These are phyloP conservation scores for Wickerhamomyces alni DNA, from an alignment of 805 yeast species.

Conservation along the genomic window DNA sequence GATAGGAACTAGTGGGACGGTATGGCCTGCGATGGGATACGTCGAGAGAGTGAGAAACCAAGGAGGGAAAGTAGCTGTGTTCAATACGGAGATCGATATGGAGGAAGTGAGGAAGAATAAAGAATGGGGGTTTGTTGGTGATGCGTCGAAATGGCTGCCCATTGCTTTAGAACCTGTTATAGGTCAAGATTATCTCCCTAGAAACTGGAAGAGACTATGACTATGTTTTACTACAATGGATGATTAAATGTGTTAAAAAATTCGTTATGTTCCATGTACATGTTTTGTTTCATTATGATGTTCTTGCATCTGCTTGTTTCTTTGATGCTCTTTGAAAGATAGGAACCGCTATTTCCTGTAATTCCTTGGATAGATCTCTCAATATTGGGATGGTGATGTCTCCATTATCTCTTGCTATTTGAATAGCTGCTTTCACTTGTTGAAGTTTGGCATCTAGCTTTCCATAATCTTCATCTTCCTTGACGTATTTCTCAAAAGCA, in stretches of 20 bases:
- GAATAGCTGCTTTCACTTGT: slow-evolving; percentile 58
- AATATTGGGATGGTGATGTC: slow-evolving; percentile 52
- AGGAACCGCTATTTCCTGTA: slow-evolving; percentile 70
- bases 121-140: slow-evolving; percentile 73
- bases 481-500: slow-evolving; percentile 50
- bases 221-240: not conserved
- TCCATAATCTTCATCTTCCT: slow-evolving; percentile 47
- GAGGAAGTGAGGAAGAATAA: slow-evolving; percentile 35
- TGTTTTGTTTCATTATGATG: not conserved
- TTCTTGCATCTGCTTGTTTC: slow-evolving; percentile 10
- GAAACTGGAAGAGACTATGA: slow-evolving; percentile 20
- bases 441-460: slow-evolving; percentile 38
- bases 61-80: slow-evolving; percentile 81
- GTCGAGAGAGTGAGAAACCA: slow-evolving; percentile 66
- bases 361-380: slow-evolving; percentile 68
- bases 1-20: slow-evolving; percentile 78
- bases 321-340: slow-evolving; percentile 47
- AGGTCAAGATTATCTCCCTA: slow-evolving; percentile 25
- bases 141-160: slow-evolving; percentile 70
- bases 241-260: not conserved
- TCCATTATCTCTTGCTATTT: slow-evolving; percentile 58
- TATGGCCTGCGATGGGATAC: slow-evolving; percentile 91
- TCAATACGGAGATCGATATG: slow-evolving; percentile 61
- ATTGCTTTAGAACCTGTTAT: slow-evolving; percentile 51
- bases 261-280: not conserved